Conservation (phyloP, 2,329 filamentous ascomycete genomes). For the Trichothecium sympodiale region DNA sequence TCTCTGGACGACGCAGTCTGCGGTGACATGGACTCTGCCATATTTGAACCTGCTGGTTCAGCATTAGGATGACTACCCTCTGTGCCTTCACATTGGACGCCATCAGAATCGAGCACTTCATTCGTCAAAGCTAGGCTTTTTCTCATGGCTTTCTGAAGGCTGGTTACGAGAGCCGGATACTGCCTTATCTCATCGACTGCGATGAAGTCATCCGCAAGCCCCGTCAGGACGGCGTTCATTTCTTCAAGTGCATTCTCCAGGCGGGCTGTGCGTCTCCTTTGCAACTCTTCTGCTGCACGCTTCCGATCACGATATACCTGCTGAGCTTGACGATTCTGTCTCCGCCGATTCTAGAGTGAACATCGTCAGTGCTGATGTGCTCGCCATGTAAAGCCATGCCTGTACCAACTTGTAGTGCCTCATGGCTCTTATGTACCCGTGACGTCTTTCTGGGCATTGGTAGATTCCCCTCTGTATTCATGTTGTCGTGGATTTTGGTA, state of each 20-base stretch:
- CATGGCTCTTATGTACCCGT: too few species aligned
- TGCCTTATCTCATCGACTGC: constrained; percentile 11
- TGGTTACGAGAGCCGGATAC: constrained; percentile 10
- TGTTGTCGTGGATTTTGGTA: too few species aligned
- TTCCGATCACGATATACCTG: constrained; percentile 16
- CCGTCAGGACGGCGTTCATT: constrained; percentile 17
- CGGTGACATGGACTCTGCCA: too few species aligned
- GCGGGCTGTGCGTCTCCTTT: constrained; percentile 13
- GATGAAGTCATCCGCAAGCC: constrained; percentile 16
- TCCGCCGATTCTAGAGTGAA: constrained; percentile 8
- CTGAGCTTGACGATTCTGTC: constrained; percentile 18
- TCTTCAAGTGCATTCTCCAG: constrained; percentile 16
- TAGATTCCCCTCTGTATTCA: too few species aligned
- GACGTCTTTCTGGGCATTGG: too few species aligned
- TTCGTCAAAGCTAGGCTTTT: constrained; percentile 12
- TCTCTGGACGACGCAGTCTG: too few species aligned
- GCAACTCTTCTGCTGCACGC: constrained; percentile 16
- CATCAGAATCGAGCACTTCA: constrained; percentile 11
- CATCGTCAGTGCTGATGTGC: too few species aligned
- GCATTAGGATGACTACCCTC: too few species aligned
- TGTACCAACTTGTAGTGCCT: too few species aligned
- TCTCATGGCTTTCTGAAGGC: constrained; percentile 10
- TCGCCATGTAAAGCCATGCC: too few species aligned
- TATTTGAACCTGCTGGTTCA: too few species aligned
- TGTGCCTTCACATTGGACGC: not conserved